A percentile compares a stretch with the other conserved stretches of the same genome.
phyloP scores from a whole-genome alignment of 176 grass and related monocot genomes.

The Carex pumila region DNA sequence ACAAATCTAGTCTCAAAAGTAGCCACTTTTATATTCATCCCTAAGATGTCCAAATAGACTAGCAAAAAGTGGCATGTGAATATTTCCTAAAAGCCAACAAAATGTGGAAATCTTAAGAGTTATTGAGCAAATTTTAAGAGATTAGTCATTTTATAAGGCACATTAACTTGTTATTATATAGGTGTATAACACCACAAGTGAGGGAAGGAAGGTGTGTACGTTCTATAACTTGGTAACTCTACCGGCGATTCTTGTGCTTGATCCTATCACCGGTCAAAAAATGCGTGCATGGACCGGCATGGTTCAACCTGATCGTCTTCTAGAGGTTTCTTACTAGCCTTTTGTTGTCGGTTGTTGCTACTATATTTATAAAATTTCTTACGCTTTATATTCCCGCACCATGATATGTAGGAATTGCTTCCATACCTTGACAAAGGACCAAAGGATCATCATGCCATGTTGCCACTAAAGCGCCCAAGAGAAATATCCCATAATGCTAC shows the following conservation, averaged over 20 bases:
- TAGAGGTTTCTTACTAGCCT: slow-evolving; percentile 50
- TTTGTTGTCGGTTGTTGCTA: background rate
- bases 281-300: slow-evolving; percentile 85
- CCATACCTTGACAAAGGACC: slow-evolving; percentile 91
- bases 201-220: slow-evolving; percentile 92
- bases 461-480: slow-evolving; percentile 89
- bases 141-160: background rate
- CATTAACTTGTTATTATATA: slow-evolving; percentile 15
- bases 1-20: background rate
- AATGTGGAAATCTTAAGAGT: background rate
- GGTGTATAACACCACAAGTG: slow-evolving; percentile 71
- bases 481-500: slow-evolving; percentile 52
- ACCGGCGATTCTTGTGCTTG: slow-evolving; percentile 76
- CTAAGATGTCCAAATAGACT: background rate
- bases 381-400: background rate
- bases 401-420: slow-evolving; percentile 66
- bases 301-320: slow-evolving; percentile 79
- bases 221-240: slow-evolving; percentile 74
- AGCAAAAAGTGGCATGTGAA: background rate
- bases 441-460: slow-evolving; percentile 68
- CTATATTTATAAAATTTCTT: background rate
- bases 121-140: background rate
- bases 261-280: slow-evolving; percentile 93
- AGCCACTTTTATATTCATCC: background rate
- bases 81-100: background rate